A percentile compares a stretch with the other conserved stretches of the same genome.
Evolutionary conservation across 345 rosid species (phyloP).

Genomic region (Aegle marmelos): DNA sequence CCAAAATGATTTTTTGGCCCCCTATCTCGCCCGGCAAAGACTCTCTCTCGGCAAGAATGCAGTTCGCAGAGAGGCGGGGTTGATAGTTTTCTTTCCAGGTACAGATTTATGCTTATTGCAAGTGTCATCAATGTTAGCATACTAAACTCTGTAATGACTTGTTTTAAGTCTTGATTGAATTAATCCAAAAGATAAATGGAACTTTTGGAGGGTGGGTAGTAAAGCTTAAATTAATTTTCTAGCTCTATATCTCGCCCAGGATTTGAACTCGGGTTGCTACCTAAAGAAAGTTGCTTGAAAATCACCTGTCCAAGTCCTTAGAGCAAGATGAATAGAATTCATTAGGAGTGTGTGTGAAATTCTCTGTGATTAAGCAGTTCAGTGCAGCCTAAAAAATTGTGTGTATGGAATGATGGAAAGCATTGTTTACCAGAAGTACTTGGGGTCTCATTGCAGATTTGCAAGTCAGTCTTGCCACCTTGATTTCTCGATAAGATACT

Average conservation of each 20-base stretch:
- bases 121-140: background rate
- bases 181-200: background rate
- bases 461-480: background rate
- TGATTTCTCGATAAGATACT: no score
- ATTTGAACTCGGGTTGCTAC: no score
- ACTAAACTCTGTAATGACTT: background rate
- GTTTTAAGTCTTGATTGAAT: background rate
- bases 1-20: background rate
- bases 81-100: slow-evolving; percentile 95
- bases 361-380: background rate
- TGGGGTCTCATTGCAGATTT: background rate
- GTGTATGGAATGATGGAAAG: background rate
- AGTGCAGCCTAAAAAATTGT: background rate
- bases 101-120: slow-evolving; percentile 9
- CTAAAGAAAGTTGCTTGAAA: no score
- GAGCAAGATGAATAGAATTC: no score
- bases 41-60: slow-evolving; percentile 27
- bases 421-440: background rate
- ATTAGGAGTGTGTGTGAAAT: no score
- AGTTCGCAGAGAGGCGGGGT: slow-evolving; percentile 65
- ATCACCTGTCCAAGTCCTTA: no score
- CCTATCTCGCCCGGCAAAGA: background rate
- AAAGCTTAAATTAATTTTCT: no score
- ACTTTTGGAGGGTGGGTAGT: no score
- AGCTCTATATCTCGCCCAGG: no score